Evolutionary conservation across 2,329 filamentous ascomycete genomes (phyloP).

Genomic region (Pyricularia grisea): DNA sequence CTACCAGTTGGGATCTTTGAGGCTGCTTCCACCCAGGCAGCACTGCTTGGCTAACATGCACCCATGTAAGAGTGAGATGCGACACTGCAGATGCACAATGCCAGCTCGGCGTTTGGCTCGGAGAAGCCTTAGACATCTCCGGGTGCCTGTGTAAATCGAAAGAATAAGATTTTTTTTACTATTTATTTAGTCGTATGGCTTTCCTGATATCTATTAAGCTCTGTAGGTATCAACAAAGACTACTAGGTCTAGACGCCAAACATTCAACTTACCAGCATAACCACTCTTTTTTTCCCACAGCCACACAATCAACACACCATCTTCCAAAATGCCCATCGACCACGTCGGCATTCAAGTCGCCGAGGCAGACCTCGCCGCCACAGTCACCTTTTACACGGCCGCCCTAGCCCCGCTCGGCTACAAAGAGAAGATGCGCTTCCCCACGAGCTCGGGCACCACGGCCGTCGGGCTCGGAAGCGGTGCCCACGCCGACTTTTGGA

Average conservation of each 20-base stretch:
- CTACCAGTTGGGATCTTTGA: too few relatives aligned
- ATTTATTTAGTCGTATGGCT: background rate
- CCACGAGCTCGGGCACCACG: background rate
- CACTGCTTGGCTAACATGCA: too few relatives aligned
- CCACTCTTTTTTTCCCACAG: too few relatives aligned
- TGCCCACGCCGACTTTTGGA: conserved; percentile 5
- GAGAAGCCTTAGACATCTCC: background rate
- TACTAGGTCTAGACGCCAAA: too few relatives aligned
- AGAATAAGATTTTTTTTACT: background rate
- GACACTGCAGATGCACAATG: too few relatives aligned
- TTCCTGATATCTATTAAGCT: too few relatives aligned
- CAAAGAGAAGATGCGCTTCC: conserved; percentile 4
- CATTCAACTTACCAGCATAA: too few relatives aligned
- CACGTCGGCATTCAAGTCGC: conserved; percentile 5
- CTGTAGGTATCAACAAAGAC: too few relatives aligned
- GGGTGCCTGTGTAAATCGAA: background rate
- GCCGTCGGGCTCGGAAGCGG: conserved; percentile 2
- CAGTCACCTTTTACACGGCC: conserved; percentile 6
- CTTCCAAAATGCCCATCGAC: conserved; percentile 5
- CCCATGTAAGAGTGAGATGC: too few relatives aligned
- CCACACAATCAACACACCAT: background rate
- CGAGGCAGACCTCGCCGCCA: background rate
- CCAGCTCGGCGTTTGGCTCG: background rate
- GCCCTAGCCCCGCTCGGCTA: conserved; percentile 7
- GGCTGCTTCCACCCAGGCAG: too few relatives aligned